phyloP scores from a whole-genome alignment of 768 basidiomycete species.

The Trametes coccinea region DNA sequence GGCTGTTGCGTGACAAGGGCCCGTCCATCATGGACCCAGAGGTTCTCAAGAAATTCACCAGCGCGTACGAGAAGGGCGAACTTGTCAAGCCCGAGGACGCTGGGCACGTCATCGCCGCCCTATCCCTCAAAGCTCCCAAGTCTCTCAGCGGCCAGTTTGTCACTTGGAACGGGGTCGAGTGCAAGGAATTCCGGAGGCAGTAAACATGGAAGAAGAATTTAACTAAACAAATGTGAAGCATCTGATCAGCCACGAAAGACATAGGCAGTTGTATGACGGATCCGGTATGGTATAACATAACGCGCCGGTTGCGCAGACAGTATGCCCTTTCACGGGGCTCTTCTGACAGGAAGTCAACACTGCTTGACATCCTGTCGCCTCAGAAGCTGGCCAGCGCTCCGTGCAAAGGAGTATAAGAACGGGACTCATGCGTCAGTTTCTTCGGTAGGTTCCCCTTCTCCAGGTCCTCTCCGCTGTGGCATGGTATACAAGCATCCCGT shows the following conservation, averaged over 20 bases:
- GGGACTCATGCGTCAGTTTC: neutral
- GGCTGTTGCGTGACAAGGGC: constrained; percentile 50
- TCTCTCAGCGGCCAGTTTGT: constrained; percentile 75
- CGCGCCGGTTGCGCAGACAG: too few species aligned
- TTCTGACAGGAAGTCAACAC: neutral
- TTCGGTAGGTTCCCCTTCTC: too few species aligned
- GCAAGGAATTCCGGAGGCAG: constrained; percentile 49
- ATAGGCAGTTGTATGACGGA: neutral
- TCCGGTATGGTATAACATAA: neutral
- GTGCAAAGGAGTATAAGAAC: neutral
- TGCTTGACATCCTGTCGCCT: neutral
- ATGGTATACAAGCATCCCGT: neutral
- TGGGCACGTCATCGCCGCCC: constrained; percentile 76
- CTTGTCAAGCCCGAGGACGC: constrained; percentile 74
- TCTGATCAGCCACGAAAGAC: neutral
- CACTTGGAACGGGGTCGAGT: constrained; percentile 75
- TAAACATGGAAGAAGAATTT: neutral
- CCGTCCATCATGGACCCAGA: constrained; percentile 51
- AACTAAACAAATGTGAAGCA: neutral
- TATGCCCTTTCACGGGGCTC: neutral
- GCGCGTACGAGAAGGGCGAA: constrained; percentile 59
- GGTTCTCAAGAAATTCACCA: constrained; percentile 59
- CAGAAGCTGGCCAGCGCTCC: neutral
- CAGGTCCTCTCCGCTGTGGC: too few species aligned
- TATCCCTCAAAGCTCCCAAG: constrained; percentile 65